Evolutionary conservation across 345 rosid genomes (phyloP), one percentile per base, ranked within the genome.

Genomic region (Citrus cavaleriei): DNA sequence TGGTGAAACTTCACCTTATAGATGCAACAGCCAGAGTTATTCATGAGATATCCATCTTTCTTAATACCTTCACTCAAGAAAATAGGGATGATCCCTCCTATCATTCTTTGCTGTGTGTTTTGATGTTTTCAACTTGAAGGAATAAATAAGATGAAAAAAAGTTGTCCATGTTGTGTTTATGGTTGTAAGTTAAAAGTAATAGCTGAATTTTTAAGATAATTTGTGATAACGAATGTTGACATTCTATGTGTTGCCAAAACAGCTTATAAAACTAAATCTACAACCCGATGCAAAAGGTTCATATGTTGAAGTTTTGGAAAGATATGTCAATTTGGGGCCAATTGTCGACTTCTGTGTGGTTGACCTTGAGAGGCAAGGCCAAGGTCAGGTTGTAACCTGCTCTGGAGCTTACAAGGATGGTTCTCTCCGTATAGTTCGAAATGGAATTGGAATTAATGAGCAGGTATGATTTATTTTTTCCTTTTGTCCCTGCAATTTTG

Each of bases 341-440:
- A 93, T 95, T 68, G 93, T 89, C 60, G 99, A 93, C 85, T 91
- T 93, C 81, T 92, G 95, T 83, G 97, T 93, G 71, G 95, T 95
- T 72, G 97, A 95, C 86, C 96, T 93, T 58, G 99, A 95, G 90
- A 92, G 98, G 89, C 99, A 95, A 85, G 99, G 99, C 81, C 98
- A 93, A 84, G 95, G 98, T 72, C 99, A 95, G 89, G 97, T 95
- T 79, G 97, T 95, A 42, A 95, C 99, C 73, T 93, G 98, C 87
- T 92, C 98, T 77, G 98, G 99, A 83, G 98, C 96, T 76, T 88
- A 92, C 69, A 95, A 95, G 89, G 99, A 95, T 83, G 99, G 99
- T 82, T 95, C 99, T 80, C 96, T 95, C 62, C 93, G 97, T 55
- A 87, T 95, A 42, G 97, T 95, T 82, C 93, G 98, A 70, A 95